Base-by-base conservation (phyloP, 2,329 filamentous ascomycete genomes). In the Colletotrichum orchidophilum region DNA sequence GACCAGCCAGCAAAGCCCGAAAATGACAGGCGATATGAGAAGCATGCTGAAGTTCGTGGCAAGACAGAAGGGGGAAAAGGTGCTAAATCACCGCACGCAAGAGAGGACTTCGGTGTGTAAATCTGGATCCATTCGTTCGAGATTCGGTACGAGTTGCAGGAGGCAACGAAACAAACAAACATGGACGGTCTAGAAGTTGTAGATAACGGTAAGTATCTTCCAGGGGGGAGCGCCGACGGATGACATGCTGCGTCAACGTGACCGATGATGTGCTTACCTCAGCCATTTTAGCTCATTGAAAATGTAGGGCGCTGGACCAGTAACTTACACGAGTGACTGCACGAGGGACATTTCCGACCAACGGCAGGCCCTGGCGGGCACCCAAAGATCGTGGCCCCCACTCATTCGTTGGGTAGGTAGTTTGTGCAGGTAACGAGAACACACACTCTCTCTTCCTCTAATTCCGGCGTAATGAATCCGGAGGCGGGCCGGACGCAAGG, bases 271-370 rank as follows among this genome's bases (percentile, higher is more conserved):
- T 18, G 59, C 21, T 63, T 42, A 42, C 33, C 49, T 63, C 60
- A 63, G 46, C 31, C 60, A 42, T 15, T 31, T 54, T 26, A 8
- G n/a, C 31, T 35, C n/a, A n/a, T 24, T 39, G 42, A 21, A 26
- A 13, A 4, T 13, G 12, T 26, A 42, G 21, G 29, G 26, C 35
- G 62, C n/a, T 24, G 33, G 39, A 53, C 66, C 66, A 65, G 63
- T 50, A 9, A 42, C 46, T 31, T 57, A n/a, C 6, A 42, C 24
- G 18, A 24, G 26, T 24, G 27, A 42, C 46, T 58, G 60, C 66
- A 65, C 66, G 60, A 69, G 66, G 60, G 60, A 6, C 27, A 65
- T 58, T 58, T 42, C 52, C 39, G 18, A 58, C n/a, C 53, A 8
- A 42, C 57, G 52, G 52, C 39, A 64, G 60, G 66, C 15, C 59